Base-by-base conservation (phyloP, 768 basidiomycete genomes). In the Ramaria rubella region DNA sequence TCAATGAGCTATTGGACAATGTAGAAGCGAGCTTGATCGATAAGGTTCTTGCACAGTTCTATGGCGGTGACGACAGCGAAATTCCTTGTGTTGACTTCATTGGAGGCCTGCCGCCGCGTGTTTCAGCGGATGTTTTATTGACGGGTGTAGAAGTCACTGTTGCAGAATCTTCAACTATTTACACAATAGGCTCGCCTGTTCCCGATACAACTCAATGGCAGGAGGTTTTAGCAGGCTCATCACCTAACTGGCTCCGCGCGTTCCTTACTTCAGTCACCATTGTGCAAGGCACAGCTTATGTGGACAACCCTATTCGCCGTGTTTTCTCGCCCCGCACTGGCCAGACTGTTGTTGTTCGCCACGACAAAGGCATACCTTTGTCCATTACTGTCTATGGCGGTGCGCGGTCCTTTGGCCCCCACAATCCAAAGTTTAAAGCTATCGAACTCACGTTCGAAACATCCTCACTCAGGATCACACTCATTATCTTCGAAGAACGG, bases 11-110 rank as follows among this genome's bases (percentile, higher is more conserved):
- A 52, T 81, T 99, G 49, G 94, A 90, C 52, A 87, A 86, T 71
- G 87, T 98, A 71, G 87, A 91, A 63, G 72, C 80, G 15, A 72
- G 76, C 15, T 88, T 99, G 55, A 82, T 90, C 53, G 69, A 83
- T 64, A 89, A 85, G 64, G 80, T 97, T 43, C 78, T 96, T 15
- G 80, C 88, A 46, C 80, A 81, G 55, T 82, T 79, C 59, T 98
- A 98, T 66, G 77, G 67, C 50, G 87, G 87, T 17, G 90, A 97
- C 67, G 75, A 74, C 63, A 79, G 75, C 57, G 78, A 79, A 52
- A 79, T 98, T 50, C 96, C 96, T 2, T 76, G 76, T 7, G 67
- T 90, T 62, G 95, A 94, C 65, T 98, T 94, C 69, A 84, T 99
- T 52, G 82, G 82, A 30, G 77, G 81, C 44, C 71, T 72, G 58